Conservation (phyloP, 2,329 filamentous ascomycete genomes). For the Penicillium frequentans region DNA sequence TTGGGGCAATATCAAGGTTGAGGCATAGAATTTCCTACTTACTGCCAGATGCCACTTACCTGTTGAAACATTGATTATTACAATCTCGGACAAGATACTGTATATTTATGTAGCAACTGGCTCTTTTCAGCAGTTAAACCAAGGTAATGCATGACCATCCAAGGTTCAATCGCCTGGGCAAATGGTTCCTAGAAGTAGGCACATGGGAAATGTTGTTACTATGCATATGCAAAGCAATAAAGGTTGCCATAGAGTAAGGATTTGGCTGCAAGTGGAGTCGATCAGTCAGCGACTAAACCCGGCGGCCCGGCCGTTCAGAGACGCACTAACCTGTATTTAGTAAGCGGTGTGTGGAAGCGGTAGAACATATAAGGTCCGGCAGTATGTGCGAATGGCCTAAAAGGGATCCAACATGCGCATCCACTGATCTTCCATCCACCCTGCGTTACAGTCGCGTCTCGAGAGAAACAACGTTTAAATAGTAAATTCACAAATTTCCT, state of each 20-base stretch:
- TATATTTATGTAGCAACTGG: too few relatives aligned
- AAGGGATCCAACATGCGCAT: slow-evolving; percentile 26
- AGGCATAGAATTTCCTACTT: too few relatives aligned
- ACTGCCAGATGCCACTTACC: too few relatives aligned
- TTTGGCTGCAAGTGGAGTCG: neutral
- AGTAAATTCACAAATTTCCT: neutral
- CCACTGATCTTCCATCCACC: slow-evolving; percentile 14
- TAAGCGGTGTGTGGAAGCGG: slow-evolving; percentile 14
- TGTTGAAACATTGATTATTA: too few relatives aligned
- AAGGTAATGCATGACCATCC: too few relatives aligned
- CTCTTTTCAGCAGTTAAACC: too few relatives aligned
- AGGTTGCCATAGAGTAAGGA: neutral
- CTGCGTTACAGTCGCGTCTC: neutral
- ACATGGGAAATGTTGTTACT: too few relatives aligned
- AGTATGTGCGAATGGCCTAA: slow-evolving; percentile 20
- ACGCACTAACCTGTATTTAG: neutral
- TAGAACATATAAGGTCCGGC: slow-evolving; percentile 13
- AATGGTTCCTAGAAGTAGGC: too few relatives aligned
- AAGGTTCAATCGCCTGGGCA: too few relatives aligned
- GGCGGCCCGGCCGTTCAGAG: neutral
- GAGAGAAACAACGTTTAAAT: neutral
- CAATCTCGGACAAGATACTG: too few relatives aligned
- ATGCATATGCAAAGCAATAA: too few relatives aligned
- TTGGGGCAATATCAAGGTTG: too few relatives aligned
- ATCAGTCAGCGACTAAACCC: neutral